These are phyloP conservation scores for Scutellaria galericulata DNA, from an alignment of 257 asterid genomes.

Conservation along the genomic window DNA sequence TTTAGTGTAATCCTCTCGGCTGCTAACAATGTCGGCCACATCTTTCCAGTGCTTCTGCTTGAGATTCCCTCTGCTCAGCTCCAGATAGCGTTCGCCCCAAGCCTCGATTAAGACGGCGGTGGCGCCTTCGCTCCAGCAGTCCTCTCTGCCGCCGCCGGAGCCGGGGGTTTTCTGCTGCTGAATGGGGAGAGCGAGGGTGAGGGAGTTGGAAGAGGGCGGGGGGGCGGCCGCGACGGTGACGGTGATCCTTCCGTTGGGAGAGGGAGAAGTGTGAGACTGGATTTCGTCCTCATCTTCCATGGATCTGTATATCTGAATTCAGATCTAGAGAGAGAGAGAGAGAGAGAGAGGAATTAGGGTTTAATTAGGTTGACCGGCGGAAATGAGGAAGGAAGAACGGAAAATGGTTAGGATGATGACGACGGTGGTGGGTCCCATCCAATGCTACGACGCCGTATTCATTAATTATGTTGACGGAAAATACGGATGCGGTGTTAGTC, in stretches of 20 bases:
- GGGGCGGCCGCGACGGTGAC: constrained; percentile 80
- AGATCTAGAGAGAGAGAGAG: constrained; percentile 35
- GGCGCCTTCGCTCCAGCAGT: constrained; percentile 97
- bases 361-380: constrained; percentile 40
- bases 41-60: constrained; percentile 92
- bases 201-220: constrained; percentile 50
- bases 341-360: constrained; percentile 34
- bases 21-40: constrained; percentile 75
- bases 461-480: constrained; percentile 31
- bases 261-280: constrained; percentile 51
- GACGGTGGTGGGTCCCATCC: constrained; percentile 24
- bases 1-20: constrained; percentile 60
- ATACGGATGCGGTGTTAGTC: constrained; percentile 26
- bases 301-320: constrained; percentile 19
- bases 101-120: constrained; percentile 77
- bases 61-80: constrained; percentile 84
- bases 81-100: constrained; percentile 86
- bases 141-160: constrained; percentile 68
- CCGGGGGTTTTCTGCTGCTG: constrained; percentile 51
- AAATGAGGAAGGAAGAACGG: not conserved
- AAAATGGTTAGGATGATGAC: not conserved
- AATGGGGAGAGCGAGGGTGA: constrained; percentile 74
- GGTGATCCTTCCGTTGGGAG: constrained; percentile 66
- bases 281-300: constrained; percentile 84
- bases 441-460: constrained; percentile 38